A percentile compares a stretch with the other conserved stretches of the same genome.
Conservation (phyloP, 1,139 yeast genomes). For the Candida sanyaensis region DNA sequence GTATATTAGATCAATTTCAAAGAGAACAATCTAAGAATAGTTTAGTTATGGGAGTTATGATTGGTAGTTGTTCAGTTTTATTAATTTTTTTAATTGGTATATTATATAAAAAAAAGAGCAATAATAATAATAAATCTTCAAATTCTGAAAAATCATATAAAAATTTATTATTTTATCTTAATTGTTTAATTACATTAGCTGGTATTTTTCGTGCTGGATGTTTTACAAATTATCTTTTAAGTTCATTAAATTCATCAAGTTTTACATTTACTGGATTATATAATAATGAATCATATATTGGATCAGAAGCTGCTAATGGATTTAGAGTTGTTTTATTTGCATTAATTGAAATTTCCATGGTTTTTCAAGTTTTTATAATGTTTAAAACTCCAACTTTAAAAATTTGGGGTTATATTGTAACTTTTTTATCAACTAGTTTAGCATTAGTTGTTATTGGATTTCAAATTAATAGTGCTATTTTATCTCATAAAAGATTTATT, state of each 20-base stretch:
- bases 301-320: slow-evolving; percentile 60
- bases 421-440: slow-evolving; percentile 39
- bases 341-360: slow-evolving; percentile 63
- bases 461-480: slow-evolving; percentile 43
- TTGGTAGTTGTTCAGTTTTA: slow-evolving; percentile 29
- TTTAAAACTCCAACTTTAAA: slow-evolving; percentile 56
- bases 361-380: slow-evolving; percentile 70
- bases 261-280: slow-evolving; percentile 51
- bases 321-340: slow-evolving; percentile 60
- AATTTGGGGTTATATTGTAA: slow-evolving; percentile 38
- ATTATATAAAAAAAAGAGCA: slow-evolving; percentile 27
- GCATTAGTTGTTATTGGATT: slow-evolving; percentile 55
- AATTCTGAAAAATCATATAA: slow-evolving; percentile 30
- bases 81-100: slow-evolving; percentile 28
- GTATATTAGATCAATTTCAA: slow-evolving; percentile 6
- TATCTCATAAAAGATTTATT: slow-evolving; percentile 12
- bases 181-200: slow-evolving; percentile 57
- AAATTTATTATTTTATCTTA: slow-evolving; percentile 65
- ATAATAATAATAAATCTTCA: slow-evolving; percentile 1
- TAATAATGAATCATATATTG: slow-evolving; percentile 22
- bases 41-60: slow-evolving; percentile 21
- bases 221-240: slow-evolving; percentile 53
- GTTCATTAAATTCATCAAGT: slow-evolving; percentile 53
- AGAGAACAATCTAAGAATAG: slow-evolving; percentile 4
- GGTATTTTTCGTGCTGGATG: slow-evolving; percentile 60